Evolutionary conservation across 352 stramenopile genomes (phyloP).

Genomic region (Phytophthora syringae): DNA sequence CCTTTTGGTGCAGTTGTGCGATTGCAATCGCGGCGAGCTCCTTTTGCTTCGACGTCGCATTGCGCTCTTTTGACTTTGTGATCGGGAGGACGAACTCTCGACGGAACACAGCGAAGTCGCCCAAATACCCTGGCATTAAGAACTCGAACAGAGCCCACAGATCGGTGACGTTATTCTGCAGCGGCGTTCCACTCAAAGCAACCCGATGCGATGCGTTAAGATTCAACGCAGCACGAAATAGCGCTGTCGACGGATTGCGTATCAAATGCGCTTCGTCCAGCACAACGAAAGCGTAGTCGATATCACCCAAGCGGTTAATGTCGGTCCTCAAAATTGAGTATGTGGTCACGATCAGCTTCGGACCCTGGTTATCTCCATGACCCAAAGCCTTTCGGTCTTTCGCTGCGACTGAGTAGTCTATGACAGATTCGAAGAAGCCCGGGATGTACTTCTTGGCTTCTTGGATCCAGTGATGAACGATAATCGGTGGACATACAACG

Average conservation of each 20-base stretch:
- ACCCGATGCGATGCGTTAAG: conserved; percentile 91
- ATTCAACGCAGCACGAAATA: conserved; percentile 84
- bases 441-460: conserved; percentile 92
- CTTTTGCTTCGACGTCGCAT: conserved; percentile 80
- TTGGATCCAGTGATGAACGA: conserved; percentile 95
- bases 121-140: conserved; percentile 97
- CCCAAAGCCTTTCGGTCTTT: conserved; percentile 52
- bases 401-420: conserved; percentile 81
- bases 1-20: conserved; percentile 93
- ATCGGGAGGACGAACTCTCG: conserved; percentile 73
- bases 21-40: conserved; percentile 87
- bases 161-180: conserved; percentile 98
- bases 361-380: conserved; percentile 24
- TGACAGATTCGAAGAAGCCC: conserved; percentile 55
- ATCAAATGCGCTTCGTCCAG: conserved; percentile 98
- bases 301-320: conserved; percentile 60
- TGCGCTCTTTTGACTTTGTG: conserved; percentile 53
- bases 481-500: conserved; percentile 94
- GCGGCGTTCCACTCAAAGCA: conserved; percentile 96
- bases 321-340: conserved; percentile 91
- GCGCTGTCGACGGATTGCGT: conserved; percentile 93
- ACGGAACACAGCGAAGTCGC: conserved; percentile 78
- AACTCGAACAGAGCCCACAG: conserved; percentile 98
- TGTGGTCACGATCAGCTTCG: conserved; percentile 70
- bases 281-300: conserved; percentile 88